Conservation (phyloP, 352 stramenopile genomes). For the Phytophthora capsici region DNA sequence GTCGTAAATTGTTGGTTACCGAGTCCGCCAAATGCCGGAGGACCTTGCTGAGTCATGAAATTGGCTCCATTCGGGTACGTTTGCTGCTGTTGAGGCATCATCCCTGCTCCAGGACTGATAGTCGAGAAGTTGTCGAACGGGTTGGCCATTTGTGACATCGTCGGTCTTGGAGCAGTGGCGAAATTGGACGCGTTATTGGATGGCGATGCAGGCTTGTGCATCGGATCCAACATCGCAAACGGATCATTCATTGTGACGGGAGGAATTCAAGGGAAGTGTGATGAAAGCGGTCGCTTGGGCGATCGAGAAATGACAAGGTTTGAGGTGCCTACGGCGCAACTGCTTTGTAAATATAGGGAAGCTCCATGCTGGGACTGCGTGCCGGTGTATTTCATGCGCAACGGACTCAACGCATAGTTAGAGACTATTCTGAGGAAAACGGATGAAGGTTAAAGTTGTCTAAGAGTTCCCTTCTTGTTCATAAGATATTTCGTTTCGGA, state of each 20-base stretch:
- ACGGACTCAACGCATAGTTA: conserved; percentile 35
- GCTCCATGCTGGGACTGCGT: conserved; percentile 17
- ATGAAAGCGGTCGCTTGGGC: conserved; percentile 11
- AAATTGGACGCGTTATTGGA: conserved; percentile 20
- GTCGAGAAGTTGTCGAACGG: conserved; percentile 46
- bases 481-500: not conserved
- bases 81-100: conserved; percentile 40
- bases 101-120: conserved; percentile 20
- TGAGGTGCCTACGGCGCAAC: conserved; percentile 16
- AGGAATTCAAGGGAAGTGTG: conserved; percentile 8
- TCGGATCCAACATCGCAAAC: conserved; percentile 65
- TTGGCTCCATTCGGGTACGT: conserved; percentile 51
- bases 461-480: no score
- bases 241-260: conserved; percentile 61
- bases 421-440: conserved; percentile 22
- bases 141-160: conserved; percentile 29
- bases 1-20: conserved; percentile 38
- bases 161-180: conserved; percentile 22
- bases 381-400: conserved; percentile 3
- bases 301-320: conserved; percentile 27
- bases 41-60: conserved; percentile 73
- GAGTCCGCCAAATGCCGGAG: conserved; percentile 51
- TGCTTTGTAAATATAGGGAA: conserved; percentile 35
- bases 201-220: conserved; percentile 40
- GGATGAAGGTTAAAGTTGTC: no score